These are phyloP conservation scores for Paracorniculantispora psalliotae DNA, from an alignment of 2,329 filamentous ascomycete genomes.

Conservation along the genomic window DNA sequence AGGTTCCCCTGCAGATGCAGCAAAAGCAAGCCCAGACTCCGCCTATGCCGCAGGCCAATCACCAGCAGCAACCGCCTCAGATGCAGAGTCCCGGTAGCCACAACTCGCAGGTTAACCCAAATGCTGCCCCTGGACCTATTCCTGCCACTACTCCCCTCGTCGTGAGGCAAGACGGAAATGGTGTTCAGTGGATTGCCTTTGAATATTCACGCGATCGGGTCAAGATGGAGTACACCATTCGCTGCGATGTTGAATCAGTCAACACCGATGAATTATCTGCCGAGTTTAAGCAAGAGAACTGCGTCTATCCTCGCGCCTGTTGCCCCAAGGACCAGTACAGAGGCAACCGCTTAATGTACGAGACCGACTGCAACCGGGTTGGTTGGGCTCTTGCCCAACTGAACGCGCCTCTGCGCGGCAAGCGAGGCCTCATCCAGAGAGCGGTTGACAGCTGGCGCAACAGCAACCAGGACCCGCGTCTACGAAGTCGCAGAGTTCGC, in stretches of 20 bases:
- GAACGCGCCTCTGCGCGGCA: slow-evolving; percentile 85
- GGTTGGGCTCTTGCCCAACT: slow-evolving; percentile 96
- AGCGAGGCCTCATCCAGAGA: slow-evolving; percentile 91
- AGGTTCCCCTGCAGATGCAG: slow-evolving; percentile 58
- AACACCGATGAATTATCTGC: slow-evolving; percentile 77
- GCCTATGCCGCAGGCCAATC: slow-evolving; percentile 31
- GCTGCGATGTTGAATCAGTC: slow-evolving; percentile 95
- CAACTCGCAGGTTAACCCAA: slow-evolving; percentile 65
- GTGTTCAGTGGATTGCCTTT: slow-evolving; percentile 98
- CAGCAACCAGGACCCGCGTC: slow-evolving; percentile 90
- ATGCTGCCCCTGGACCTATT: slow-evolving; percentile 91
- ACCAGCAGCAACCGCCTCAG: slow-evolving; percentile 34
- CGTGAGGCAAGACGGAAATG: slow-evolving; percentile 90
- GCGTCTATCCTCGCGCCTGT: slow-evolving; percentile 93
- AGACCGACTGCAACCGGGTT: slow-evolving; percentile 98
- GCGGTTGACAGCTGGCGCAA: slow-evolving; percentile 99
- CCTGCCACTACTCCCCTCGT: slow-evolving; percentile 93
- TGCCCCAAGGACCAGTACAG: slow-evolving; percentile 94
- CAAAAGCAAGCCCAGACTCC: slow-evolving; percentile 29
- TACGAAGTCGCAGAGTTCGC: slow-evolving; percentile 86
- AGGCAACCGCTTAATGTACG: slow-evolving; percentile 91
- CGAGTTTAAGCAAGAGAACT: slow-evolving; percentile 98
- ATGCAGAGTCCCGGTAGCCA: slow-evolving; percentile 34
- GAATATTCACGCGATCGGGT: slow-evolving; percentile 95
- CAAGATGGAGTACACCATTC: slow-evolving; percentile 99